These are phyloP conservation scores for Saussurea involucrata DNA, from an alignment of 129 eudicot species.

Conservation along the genomic window DNA sequence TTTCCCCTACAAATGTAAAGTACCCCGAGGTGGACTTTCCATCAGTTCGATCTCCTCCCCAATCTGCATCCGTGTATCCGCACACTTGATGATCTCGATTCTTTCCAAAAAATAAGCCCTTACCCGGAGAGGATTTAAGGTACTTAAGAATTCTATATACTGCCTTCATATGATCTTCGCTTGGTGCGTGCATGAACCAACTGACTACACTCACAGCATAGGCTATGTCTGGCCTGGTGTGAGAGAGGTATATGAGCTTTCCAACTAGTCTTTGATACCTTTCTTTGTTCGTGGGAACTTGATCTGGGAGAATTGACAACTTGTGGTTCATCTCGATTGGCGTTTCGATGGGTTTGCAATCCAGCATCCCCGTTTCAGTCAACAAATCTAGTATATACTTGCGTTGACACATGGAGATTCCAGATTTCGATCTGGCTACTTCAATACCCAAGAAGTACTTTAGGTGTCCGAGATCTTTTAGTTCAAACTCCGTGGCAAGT, in stretches of 20 bases:
- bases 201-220: conserved; percentile 9
- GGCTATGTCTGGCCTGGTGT: conserved; percentile 15
- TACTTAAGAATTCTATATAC: neutral
- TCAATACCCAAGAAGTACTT: too few species aligned
- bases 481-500: too few species aligned
- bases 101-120: neutral
- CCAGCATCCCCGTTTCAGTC: too few species aligned
- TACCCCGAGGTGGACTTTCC: too few species aligned
- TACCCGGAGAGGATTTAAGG: neutral
- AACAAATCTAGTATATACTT: too few species aligned
- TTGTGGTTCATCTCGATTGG: too few species aligned
- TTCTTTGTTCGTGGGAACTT: too few species aligned
- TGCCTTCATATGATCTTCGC: conserved; percentile 9
- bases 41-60: neutral
- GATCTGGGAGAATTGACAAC: too few species aligned
- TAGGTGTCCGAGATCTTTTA: too few species aligned
- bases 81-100: neutral
- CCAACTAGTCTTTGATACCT: conserved; percentile 1
- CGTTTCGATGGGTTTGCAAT: too few species aligned
- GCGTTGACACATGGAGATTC: too few species aligned
- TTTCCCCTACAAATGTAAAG: neutral
- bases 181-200: conserved; percentile 9
- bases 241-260: neutral
- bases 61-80: conserved; percentile 2
- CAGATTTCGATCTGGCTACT: too few species aligned